Conservation (phyloP, 352 stramenopile genomes). For the Pythium monospermum region DNA sequence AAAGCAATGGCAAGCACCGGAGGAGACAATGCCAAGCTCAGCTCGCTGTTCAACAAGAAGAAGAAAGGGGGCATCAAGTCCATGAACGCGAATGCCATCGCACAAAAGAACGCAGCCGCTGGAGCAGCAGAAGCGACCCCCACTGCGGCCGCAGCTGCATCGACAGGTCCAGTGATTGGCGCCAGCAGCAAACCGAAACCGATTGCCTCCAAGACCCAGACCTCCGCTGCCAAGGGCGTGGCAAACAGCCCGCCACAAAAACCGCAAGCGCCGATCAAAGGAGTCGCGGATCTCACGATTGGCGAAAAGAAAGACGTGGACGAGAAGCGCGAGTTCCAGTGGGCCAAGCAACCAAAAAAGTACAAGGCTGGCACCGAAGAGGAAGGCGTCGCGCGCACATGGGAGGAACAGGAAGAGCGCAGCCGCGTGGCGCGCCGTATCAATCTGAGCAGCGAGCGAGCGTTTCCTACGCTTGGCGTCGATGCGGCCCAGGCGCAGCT, state of each 20-base stretch:
- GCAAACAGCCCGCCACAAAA: slow-evolving; percentile 9
- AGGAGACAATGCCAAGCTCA: slow-evolving; percentile 62
- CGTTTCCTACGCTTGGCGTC: slow-evolving; percentile 67
- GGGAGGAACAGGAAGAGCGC: slow-evolving; percentile 71
- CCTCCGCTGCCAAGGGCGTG: neutral
- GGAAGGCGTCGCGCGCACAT: slow-evolving; percentile 54
- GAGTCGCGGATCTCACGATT: slow-evolving; percentile 58
- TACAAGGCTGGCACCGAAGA: slow-evolving; percentile 60
- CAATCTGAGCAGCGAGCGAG: slow-evolving; percentile 67
- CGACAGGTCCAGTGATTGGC: slow-evolving; percentile 16
- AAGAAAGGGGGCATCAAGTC: slow-evolving; percentile 71
- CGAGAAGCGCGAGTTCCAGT: slow-evolving; percentile 56
- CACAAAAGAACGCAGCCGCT: slow-evolving; percentile 48
- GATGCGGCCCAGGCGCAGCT: slow-evolving; percentile 46
- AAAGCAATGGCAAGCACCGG: slow-evolving; percentile 15
- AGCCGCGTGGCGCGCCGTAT: slow-evolving; percentile 53
- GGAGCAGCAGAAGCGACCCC: slow-evolving; percentile 17
- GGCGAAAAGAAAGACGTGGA: slow-evolving; percentile 44
- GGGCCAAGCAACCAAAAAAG: slow-evolving; percentile 84
- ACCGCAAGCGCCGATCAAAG: slow-evolving; percentile 33
- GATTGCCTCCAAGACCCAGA: slow-evolving; percentile 8
- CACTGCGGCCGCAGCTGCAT: slow-evolving; percentile 17
- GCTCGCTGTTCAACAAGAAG: slow-evolving; percentile 77
- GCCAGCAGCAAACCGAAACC: slow-evolving; percentile 1
- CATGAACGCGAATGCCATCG: slow-evolving; percentile 78